These are phyloP conservation scores for Triglochin maritima DNA, from an alignment of 106 monocot genomes.

Conservation along the genomic window DNA sequence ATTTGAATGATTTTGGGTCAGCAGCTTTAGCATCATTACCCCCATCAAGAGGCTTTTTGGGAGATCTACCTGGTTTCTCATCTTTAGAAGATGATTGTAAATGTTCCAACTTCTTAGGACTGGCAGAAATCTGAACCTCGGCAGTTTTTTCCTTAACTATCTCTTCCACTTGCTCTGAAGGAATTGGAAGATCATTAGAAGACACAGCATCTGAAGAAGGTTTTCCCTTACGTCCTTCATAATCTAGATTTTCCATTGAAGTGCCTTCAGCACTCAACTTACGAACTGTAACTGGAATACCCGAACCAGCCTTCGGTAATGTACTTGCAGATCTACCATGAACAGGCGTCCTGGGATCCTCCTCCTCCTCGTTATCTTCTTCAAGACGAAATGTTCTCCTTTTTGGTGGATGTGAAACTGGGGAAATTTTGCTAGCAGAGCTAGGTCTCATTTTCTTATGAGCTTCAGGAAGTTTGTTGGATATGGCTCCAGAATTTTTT, in stretches of 20 bases:
- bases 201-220: slow-evolving; percentile 3
- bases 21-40: slow-evolving; percentile 14
- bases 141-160: slow-evolving; percentile 13
- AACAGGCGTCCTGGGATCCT: slow-evolving; percentile 52
- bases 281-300: slow-evolving; percentile 8
- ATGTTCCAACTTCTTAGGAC: slow-evolving; percentile 20
- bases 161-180: slow-evolving; percentile 14
- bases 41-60: slow-evolving; percentile 8
- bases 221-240: slow-evolving; percentile 19
- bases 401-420: slow-evolving; percentile 15
- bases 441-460: slow-evolving; percentile 5
- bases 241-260: slow-evolving; percentile 15
- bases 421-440: slow-evolving; percentile 16
- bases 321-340: slow-evolving; percentile 21
- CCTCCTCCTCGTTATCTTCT: slow-evolving; percentile 48
- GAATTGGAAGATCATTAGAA: not conserved
- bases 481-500: slow-evolving; percentile 5
- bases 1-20: slow-evolving; percentile 25
- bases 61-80: slow-evolving; percentile 14
- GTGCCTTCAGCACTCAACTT: slow-evolving; percentile 9
- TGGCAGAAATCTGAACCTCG: slow-evolving; percentile 5
- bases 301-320: slow-evolving; percentile 16
- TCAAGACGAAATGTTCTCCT: slow-evolving; percentile 54
- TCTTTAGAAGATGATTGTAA: slow-evolving; percentile 17
- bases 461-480: slow-evolving; percentile 3